These are phyloP conservation scores for Hanseniaspora gamundiae DNA, from an alignment of 1,139 yeast species.

Conservation along the genomic window DNA sequence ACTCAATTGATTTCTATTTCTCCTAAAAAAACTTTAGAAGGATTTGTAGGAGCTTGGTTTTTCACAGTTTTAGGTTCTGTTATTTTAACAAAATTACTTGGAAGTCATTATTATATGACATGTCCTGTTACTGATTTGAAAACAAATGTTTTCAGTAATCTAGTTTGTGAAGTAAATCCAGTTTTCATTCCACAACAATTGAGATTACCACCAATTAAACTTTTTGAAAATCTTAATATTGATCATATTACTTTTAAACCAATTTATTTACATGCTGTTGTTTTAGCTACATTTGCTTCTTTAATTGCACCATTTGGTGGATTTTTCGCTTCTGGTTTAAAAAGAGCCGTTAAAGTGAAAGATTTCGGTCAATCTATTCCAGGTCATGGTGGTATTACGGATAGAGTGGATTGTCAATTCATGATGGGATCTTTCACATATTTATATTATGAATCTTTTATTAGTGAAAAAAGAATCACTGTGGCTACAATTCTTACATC, in stretches of 20 bases:
- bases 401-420: conserved; percentile 95
- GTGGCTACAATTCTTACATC: conserved; percentile 66
- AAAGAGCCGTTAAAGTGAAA: conserved; percentile 91
- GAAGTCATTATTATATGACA: conserved; percentile 61
- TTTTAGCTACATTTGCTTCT: conserved; percentile 89
- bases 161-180: conserved; percentile 75
- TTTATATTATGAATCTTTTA: conserved; percentile 83
- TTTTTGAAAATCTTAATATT: conserved; percentile 36
- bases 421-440: conserved; percentile 94
- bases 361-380: conserved; percentile 90
- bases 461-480: conserved; percentile 59
- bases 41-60: conserved; percentile 95
- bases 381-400: conserved; percentile 98
- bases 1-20: conserved; percentile 89
- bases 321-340: conserved; percentile 91
- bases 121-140: conserved; percentile 72
- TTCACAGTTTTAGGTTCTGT: conserved; percentile 75
- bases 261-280: conserved; percentile 75
- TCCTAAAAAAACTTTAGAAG: conserved; percentile 96
- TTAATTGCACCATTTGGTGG: conserved; percentile 98
- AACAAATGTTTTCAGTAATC: conserved; percentile 45
- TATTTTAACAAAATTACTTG: conserved; percentile 48
- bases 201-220: conserved; percentile 52
- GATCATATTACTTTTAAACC: conserved; percentile 64
- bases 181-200: conserved; percentile 72